Evolutionary conservation across 1,284 basidiomycete genomes (phyloP), one percentile per base, ranked within the genome.

Genomic region (Leccinum angustisporum): DNA sequence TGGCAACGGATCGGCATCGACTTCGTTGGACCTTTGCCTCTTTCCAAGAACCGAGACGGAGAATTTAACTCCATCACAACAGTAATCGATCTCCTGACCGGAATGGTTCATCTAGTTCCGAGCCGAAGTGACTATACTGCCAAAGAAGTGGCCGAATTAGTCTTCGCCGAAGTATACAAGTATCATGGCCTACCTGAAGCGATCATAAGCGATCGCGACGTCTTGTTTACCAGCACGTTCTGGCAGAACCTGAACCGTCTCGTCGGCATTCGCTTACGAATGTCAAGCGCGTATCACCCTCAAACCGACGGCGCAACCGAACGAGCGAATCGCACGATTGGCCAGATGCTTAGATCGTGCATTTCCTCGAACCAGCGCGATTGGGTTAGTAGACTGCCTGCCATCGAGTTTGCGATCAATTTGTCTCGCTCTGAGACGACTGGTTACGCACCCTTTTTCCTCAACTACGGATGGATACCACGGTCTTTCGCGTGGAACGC

Each of bases 381-480:
- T 27, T 61, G 51, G 52, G 59, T 65, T 1, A 59, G 3, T 0
- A 10, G 6, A 0, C 2, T 64, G 0, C 56, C 61, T 0, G 31
- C 34, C 0, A 56, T 62, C 0, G 66, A 73, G 54, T 54, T 75
- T 2, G 57, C 72, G 0, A 73, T 69, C 43, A 66, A 66, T 46
- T 58, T 43, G 0, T 36, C 60, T 0, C 0, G 48, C 4, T 62
- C 31, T 0, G 33, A 61, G 1, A 16, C 43, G 0, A 81, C 76
- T 0, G 73, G 75, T 0, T 78, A 70, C 54, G 60, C 75, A 13
- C 76, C 71, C 0, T 79, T 79, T 64, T 73, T 75, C 50, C 61
- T 79, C 2, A 78, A 78, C 43, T 66, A 70, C 2, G 77, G 79
- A 0, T 60, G 70, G 1, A 68, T 74, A 25, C 78, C 79, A 0